Percentiles rank a stretch among this genome's conserved stretches.
phyloP scores from a whole-genome alignment of 768 basidiomycete genomes.

The Agrocybe chaxingu region DNA sequence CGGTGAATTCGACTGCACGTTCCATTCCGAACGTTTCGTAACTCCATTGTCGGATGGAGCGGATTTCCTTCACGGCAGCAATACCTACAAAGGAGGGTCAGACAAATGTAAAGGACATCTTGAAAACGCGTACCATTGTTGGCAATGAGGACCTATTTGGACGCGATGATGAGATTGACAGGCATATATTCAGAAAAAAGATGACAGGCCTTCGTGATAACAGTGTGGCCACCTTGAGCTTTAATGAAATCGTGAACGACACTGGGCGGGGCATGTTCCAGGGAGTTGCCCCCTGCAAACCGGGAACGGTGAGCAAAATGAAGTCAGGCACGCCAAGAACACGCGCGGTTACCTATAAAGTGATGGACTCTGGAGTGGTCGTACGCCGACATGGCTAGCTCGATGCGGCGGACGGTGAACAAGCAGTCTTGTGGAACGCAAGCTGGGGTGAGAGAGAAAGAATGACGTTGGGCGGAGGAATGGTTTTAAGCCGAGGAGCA shows the following conservation, averaged over 20 bases:
- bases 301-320: conserved; percentile 13
- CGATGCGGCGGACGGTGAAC: conserved; percentile 15
- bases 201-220: conserved; percentile 87
- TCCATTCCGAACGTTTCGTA: conserved; percentile 99
- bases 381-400: conserved; percentile 42
- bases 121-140: conserved; percentile 73
- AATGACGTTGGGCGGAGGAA: conserved; percentile 9
- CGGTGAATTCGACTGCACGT: conserved; percentile 95
- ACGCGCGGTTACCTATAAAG: conserved; percentile 40
- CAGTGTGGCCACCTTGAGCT: conserved; percentile 90
- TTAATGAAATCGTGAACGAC: conserved; percentile 90
- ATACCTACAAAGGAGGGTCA: conserved; percentile 61
- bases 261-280: conserved; percentile 79
- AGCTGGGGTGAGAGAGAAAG: conserved; percentile 14
- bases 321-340: conserved; percentile 1
- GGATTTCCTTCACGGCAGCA: conserved; percentile 98
- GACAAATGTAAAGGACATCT: conserved; percentile 7
- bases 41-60: conserved; percentile 98
- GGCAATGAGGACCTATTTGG: conserved; percentile 86
- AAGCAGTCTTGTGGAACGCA: conserved; percentile 7
- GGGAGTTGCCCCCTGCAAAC: conserved; percentile 80
- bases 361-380: conserved; percentile 56
- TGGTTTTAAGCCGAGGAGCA: conserved; percentile 23
- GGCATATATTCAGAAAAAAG: conserved; percentile 1
- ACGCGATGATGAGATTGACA: conserved; percentile 5